Percentiles rank a stretch among this genome's conserved stretches.
These are phyloP conservation scores for Saccharomyces hybrid DNA, from an alignment of 1,139 yeast species.

Conservation along the genomic window DNA sequence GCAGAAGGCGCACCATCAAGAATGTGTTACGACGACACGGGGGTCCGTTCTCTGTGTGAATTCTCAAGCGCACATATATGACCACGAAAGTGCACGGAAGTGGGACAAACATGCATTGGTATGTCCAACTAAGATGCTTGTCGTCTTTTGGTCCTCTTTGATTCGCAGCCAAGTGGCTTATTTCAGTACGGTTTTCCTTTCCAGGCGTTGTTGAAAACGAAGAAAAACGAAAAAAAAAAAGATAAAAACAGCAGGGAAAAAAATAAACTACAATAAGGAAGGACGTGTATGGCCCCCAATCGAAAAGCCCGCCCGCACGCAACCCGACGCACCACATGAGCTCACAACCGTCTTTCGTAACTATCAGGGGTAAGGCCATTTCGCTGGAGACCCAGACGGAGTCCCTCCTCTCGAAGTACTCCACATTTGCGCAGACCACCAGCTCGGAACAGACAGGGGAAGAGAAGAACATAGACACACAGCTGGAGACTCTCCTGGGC, in stretches of 20 bases:
- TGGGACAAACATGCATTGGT: too few species aligned
- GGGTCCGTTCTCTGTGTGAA: too few species aligned
- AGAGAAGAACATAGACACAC: constrained; percentile 39
- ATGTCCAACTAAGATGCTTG: too few species aligned
- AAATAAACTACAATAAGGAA: neutral
- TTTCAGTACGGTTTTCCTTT: neutral
- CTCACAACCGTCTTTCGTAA: constrained; percentile 34
- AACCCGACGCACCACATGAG: neutral
- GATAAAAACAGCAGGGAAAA: neutral
- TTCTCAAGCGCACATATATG: too few species aligned
- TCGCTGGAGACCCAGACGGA: constrained; percentile 52
- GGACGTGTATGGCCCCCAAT: neutral
- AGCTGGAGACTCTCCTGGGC: constrained; percentile 37
- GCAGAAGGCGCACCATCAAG: too few species aligned
- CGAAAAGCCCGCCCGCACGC: neutral
- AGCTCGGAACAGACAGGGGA: constrained; percentile 42
- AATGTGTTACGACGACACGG: too few species aligned
- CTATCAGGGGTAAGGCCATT: constrained; percentile 48
- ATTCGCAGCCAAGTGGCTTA: too few species aligned
- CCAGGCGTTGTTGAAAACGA: constrained; percentile 2
- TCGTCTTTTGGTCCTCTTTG: too few species aligned
- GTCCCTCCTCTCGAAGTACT: constrained; percentile 41
- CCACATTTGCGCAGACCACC: constrained; percentile 47
- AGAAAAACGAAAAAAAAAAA: constrained; percentile 4
- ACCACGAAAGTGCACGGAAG: too few species aligned